These are phyloP conservation scores for Crinitomyces ghanaensis DNA, from an alignment of 805 yeast species.

Conservation along the genomic window DNA sequence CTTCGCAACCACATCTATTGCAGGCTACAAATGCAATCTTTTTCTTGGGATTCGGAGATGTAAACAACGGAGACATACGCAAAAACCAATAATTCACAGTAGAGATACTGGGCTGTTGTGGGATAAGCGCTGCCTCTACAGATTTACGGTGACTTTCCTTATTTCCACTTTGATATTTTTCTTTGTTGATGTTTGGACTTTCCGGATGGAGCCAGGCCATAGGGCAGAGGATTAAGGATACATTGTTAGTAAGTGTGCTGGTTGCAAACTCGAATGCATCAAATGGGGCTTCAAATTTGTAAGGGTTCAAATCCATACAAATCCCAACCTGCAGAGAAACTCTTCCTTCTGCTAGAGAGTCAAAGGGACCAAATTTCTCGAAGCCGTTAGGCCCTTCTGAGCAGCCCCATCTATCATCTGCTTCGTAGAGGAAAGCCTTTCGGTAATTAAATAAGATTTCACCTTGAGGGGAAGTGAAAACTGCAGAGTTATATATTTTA, in stretches of 20 bases:
- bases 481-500: slow-evolving; percentile 57
- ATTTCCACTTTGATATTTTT: slow-evolving; percentile 10
- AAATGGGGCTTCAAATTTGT: slow-evolving; percentile 73
- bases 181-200: slow-evolving; percentile 8
- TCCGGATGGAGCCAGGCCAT: slow-evolving; percentile 66
- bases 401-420: slow-evolving; percentile 77
- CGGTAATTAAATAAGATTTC: slow-evolving; percentile 52
- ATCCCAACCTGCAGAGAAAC: slow-evolving; percentile 56
- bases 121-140: slow-evolving; percentile 12
- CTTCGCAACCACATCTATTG: slow-evolving; percentile 74
- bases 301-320: slow-evolving; percentile 91
- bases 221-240: slow-evolving; percentile 57
- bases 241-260: slow-evolving; percentile 36
- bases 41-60: slow-evolving; percentile 21
- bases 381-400: slow-evolving; percentile 55
- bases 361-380: slow-evolving; percentile 10
- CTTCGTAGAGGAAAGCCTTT: slow-evolving; percentile 63
- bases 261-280: slow-evolving; percentile 58
- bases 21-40: slow-evolving; percentile 38
- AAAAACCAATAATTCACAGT: slow-evolving; percentile 66
- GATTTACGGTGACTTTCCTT: no score
- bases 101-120: slow-evolving; percentile 33
- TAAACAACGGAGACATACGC: slow-evolving; percentile 52
- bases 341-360: slow-evolving; percentile 4
- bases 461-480: slow-evolving; percentile 51